A percentile compares a stretch with the other conserved stretches of the same genome.
Conservation (phyloP, 2,329 filamentous ascomycete species). For the Fusarium torulosum region DNA sequence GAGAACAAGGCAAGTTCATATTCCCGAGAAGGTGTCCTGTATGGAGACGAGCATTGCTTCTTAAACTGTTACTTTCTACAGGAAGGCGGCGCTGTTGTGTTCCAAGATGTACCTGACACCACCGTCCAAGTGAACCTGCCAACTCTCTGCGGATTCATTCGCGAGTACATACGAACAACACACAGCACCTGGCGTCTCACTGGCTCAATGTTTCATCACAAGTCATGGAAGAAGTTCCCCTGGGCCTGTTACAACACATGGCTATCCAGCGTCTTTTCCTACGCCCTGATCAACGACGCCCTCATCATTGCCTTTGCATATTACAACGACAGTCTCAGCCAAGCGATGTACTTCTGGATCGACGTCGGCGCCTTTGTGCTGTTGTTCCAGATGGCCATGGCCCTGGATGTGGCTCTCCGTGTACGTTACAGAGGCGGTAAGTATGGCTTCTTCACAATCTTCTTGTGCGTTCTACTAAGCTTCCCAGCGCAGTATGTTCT, state of each 20-base stretch:
- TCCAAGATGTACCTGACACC: constrained; percentile 16
- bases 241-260: constrained; percentile 7
- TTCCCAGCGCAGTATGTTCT: constrained; percentile 10
- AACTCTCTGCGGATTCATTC: constrained; percentile 4
- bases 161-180: constrained; percentile 10
- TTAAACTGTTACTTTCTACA: constrained; percentile 24
- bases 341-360: not conserved
- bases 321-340: not conserved
- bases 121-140: constrained; percentile 3
- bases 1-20: constrained; percentile 28
- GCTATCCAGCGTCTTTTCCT: constrained; percentile 18
- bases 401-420: not conserved
- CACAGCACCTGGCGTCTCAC: constrained; percentile 20
- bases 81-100: constrained; percentile 3
- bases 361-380: not conserved
- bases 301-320: constrained; percentile 5
- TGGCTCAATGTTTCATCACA: constrained; percentile 1
- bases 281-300: constrained; percentile 15
- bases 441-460: not conserved
- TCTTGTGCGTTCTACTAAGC: not conserved
- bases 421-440: not conserved
- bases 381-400: not conserved
- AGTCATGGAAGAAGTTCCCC: constrained; percentile 1
- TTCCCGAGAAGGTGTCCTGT: constrained; percentile 15
- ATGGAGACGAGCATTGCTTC: constrained; percentile 32